phyloP scores from a whole-genome alignment of 345 rosid species.

The Pugionium cornutum region DNA sequence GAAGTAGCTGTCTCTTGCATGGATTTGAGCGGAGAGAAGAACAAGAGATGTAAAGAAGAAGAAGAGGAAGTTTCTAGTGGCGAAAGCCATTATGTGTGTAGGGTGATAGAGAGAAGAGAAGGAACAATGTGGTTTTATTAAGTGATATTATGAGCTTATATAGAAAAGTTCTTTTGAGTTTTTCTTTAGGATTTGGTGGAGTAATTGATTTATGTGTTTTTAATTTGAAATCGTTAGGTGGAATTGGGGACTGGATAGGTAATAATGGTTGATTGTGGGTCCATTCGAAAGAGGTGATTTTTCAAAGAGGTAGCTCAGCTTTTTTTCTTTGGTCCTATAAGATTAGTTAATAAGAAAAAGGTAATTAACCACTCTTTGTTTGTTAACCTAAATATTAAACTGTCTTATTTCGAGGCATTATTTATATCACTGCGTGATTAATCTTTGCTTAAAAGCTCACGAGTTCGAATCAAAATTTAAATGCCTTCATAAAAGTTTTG shows the following conservation, averaged over 20 bases:
- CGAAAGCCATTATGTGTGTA: constrained; percentile 41
- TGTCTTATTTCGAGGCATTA: neutral
- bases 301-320: constrained; percentile 42
- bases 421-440: neutral
- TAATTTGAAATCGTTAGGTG: constrained; percentile 39
- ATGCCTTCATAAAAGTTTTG: constrained; percentile 7
- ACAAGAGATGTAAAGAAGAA: constrained; percentile 36
- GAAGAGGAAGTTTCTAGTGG: constrained; percentile 35
- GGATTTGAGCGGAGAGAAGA: constrained; percentile 39
- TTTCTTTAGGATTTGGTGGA: constrained; percentile 30
- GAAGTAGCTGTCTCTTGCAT: constrained; percentile 46
- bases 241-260: constrained; percentile 39
- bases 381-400: too few relatives aligned
- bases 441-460: constrained; percentile 13
- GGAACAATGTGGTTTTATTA: constrained; percentile 29
- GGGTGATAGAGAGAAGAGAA: constrained; percentile 28
- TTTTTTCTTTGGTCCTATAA: constrained; percentile 17
- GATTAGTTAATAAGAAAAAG: constrained; percentile 26
- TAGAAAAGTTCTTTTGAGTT: constrained; percentile 22
- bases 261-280: constrained; percentile 44
- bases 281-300: constrained; percentile 33
- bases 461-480: constrained; percentile 8
- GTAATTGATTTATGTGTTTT: constrained; percentile 21
- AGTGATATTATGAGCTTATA: constrained; percentile 33
- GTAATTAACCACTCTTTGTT: neutral